phyloP scores from a whole-genome alignment of 2,329 filamentous ascomycete genomes.

The Alternaria conjuncta region DNA sequence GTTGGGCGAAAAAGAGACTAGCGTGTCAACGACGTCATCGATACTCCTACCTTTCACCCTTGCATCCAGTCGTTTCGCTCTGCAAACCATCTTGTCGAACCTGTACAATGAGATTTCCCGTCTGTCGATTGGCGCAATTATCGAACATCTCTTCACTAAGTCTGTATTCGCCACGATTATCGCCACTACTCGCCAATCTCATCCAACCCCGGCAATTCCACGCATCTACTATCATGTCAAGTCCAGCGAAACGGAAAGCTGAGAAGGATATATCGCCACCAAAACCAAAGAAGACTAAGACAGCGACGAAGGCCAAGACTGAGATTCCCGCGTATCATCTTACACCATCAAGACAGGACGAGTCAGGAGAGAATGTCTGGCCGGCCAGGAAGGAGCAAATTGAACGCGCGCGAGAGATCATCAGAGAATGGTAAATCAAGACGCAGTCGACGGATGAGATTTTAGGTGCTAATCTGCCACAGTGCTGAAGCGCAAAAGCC shows the following conservation, averaged over 20 bases:
- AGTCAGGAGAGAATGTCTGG: conserved; percentile 62
- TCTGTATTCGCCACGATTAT: not conserved
- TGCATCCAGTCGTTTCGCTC: not conserved
- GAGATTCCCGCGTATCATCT: conserved; percentile 42
- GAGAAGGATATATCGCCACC: conserved; percentile 17
- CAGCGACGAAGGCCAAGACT: conserved; percentile 28
- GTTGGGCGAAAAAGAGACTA: conserved; percentile 3
- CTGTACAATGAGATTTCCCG: not conserved
- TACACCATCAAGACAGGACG: conserved; percentile 33
- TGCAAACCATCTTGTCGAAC: not conserved
- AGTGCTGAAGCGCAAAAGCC: conserved; percentile 60
- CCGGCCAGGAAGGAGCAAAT: conserved; percentile 66
- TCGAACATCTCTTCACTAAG: not conserved
- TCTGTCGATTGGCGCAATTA: not conserved
- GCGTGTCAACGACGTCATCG: conserved; percentile 11
- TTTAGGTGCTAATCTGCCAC: conserved; percentile 6
- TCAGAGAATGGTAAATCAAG: conserved; percentile 61
- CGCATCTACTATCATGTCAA: conserved; percentile 23
- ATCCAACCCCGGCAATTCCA: conserved; percentile 12
- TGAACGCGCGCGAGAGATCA: conserved; percentile 61
- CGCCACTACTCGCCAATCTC: not conserved
- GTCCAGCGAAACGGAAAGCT: conserved; percentile 41
- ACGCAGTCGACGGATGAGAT: not conserved
- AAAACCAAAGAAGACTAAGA: conserved; percentile 36
- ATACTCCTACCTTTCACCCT: not conserved